Evolutionary conservation across 495 filamentous ascomycete species (phyloP), one percentile per base, ranked within the genome.

Genomic region (Xylaria grammica): DNA sequence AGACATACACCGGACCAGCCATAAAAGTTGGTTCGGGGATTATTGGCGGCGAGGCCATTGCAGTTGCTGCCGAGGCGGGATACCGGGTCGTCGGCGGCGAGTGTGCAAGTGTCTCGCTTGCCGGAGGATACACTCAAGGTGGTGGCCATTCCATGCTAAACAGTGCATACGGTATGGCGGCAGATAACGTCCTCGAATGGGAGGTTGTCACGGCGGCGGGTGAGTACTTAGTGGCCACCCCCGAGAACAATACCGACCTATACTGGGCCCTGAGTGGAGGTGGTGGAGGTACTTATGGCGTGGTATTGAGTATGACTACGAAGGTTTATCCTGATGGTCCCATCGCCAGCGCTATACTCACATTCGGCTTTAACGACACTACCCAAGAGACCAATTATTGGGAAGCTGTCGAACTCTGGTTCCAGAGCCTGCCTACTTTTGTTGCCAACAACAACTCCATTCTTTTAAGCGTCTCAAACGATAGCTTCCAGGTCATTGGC

Each of bases 221-320:
- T 0, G 66, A 69, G 20, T 59, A 77, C 32, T 9, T 87, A 27
- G 75, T 70, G 1, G 81, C 81, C 8, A 75, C 74, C 17, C 78
- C 76, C 0, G 71, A 73, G 20, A 34, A 82, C 52, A 75, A 86
- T 63, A 20, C 73, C 0, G 86, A 88, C 63, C 70, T 89, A 0
- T 88, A 80, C 73, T 88, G 84, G 84, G 87, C 87, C 9, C 69
- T 89, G 0, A 77, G 73, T 50, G 86, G 86, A 15, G 86, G 86
- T 11, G 86, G 85, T 8, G 78, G 72, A 8, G 82, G 84, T 17
- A 85, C 74, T 19, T 87, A 77, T 40, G 85, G 75, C 13, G 79
- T 85, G 8, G 83, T 86, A 2, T 65, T 74, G 44, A 78, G 75
- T 20, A 64, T 80, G 68, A 85, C 82, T 0, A 65, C 71, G 1